Conservation (phyloP, 805 yeast genomes). For the Priceomyces fermenticarens region DNA sequence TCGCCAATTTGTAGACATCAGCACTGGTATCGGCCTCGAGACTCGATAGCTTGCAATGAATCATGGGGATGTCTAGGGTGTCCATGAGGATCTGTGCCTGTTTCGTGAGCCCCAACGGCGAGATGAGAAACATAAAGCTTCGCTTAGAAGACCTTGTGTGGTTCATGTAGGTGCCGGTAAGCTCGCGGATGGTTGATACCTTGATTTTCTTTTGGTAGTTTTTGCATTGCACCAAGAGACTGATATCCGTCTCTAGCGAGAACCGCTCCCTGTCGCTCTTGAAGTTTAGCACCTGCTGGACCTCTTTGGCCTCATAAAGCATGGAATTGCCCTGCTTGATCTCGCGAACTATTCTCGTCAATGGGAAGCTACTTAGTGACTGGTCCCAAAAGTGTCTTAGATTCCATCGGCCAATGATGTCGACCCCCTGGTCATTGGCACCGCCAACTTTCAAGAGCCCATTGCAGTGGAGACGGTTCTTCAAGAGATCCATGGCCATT, state of each 20-base stretch:
- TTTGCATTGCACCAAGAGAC: slow-evolving; percentile 55
- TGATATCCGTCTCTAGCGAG: slow-evolving; percentile 29
- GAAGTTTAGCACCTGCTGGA: slow-evolving; percentile 1
- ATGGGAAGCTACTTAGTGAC: slow-evolving; percentile 1
- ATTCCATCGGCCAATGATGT: slow-evolving; percentile 53
- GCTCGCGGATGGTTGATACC: slow-evolving; percentile 49
- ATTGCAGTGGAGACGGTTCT: slow-evolving; percentile 32
- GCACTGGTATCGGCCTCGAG: slow-evolving; percentile 15
- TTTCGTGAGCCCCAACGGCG: slow-evolving; percentile 45
- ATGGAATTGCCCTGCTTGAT: slow-evolving; percentile 9
- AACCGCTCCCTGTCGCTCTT: slow-evolving; percentile 3
- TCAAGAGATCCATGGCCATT: slow-evolving; percentile 37
- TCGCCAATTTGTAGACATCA: slow-evolving; percentile 27
- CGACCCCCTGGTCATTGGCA: slow-evolving; percentile 55
- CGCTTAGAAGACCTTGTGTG: slow-evolving; percentile 18
- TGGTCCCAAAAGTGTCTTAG: slow-evolving; percentile 20
- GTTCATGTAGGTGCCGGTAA: slow-evolving; percentile 50
- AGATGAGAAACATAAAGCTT: slow-evolving; percentile 41
- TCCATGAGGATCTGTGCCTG: slow-evolving; percentile 48
- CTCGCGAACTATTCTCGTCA: neutral
- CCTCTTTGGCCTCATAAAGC: slow-evolving; percentile 16
- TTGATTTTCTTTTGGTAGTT: slow-evolving; percentile 42
- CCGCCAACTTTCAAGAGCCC: slow-evolving; percentile 50
- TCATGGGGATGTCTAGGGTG: slow-evolving; percentile 42
- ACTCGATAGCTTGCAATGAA: slow-evolving; percentile 41